Percentiles rank a stretch among this genome's conserved stretches.
These are phyloP conservation scores for Alternaria solani DNA, from an alignment of 2,329 filamentous ascomycete species.

Conservation along the genomic window DNA sequence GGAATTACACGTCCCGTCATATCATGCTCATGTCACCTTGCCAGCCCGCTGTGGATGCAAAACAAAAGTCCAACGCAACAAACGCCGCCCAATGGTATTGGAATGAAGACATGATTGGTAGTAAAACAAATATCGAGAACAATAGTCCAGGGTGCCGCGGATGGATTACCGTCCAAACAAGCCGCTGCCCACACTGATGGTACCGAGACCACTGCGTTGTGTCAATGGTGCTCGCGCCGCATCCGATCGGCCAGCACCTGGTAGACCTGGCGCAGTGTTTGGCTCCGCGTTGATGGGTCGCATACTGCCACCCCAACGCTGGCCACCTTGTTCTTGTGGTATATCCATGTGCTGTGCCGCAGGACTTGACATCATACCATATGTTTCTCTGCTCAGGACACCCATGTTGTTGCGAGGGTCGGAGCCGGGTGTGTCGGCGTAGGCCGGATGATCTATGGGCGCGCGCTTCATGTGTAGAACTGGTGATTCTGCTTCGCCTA, in stretches of 20 bases:
- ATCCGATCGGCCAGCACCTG: slow-evolving; percentile 36
- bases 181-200: slow-evolving; percentile 44
- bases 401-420: slow-evolving; percentile 37
- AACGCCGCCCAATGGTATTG: slow-evolving; percentile 6
- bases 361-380: slow-evolving; percentile 43
- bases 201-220: slow-evolving; percentile 41
- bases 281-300: slow-evolving; percentile 28
- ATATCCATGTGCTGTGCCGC: slow-evolving; percentile 35
- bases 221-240: slow-evolving; percentile 31
- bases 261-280: slow-evolving; percentile 23
- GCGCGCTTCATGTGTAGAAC: slow-evolving; percentile 50
- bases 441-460: slow-evolving; percentile 37
- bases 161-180: slow-evolving; percentile 42
- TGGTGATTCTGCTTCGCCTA: slow-evolving; percentile 48
- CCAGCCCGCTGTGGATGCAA: slow-evolving; percentile 7
- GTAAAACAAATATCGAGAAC: slow-evolving; percentile 14
- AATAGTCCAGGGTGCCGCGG: background rate
- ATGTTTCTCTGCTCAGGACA: slow-evolving; percentile 36
- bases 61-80: slow-evolving; percentile 6
- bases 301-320: slow-evolving; percentile 36
- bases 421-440: slow-evolving; percentile 38
- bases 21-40: background rate
- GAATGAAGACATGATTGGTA: slow-evolving; percentile 1
- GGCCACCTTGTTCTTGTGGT: slow-evolving; percentile 35
- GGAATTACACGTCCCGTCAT: slow-evolving; percentile 5